Conservation (phyloP, 805 yeast genomes). For the Starmera caribaea region DNA sequence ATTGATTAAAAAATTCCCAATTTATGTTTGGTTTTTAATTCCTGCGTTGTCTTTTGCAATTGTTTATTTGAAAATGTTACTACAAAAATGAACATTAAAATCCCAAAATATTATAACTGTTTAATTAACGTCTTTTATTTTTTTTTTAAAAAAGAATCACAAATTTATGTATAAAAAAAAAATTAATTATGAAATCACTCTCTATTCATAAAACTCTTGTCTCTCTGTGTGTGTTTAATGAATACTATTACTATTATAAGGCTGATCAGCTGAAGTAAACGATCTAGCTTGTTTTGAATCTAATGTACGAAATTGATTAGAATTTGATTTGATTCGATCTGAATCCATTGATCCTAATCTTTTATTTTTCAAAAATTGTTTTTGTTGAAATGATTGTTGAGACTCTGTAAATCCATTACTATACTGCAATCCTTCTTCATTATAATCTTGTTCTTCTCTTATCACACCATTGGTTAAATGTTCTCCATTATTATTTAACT, state of each 20-base stretch:
- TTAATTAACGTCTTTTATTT: no score
- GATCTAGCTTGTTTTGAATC: constrained; percentile 1
- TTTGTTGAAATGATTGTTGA: not conserved
- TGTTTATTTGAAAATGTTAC: not conserved
- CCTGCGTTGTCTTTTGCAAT: not conserved
- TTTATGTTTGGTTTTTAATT: not conserved
- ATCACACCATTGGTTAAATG: no score
- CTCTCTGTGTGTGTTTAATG: no score
- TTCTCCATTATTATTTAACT: not conserved
- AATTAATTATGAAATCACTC: no score
- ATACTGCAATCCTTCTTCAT: not conserved
- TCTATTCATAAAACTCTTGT: no score
- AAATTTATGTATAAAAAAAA: not conserved
- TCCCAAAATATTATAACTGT: no score
- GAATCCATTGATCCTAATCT: not conserved
- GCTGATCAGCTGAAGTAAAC: not conserved
- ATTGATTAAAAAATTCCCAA: not conserved
- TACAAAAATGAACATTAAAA: no score
- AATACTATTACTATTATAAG: not conserved
- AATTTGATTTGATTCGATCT: not conserved
- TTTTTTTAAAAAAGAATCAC: not conserved
- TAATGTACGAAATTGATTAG: constrained; percentile 1
- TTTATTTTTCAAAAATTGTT: not conserved
- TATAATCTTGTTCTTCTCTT: no score
- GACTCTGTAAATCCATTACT: not conserved